These are phyloP conservation scores for Schizonepeta tenuifolia DNA, from an alignment of 257 asterid genomes.

Conservation along the genomic window DNA sequence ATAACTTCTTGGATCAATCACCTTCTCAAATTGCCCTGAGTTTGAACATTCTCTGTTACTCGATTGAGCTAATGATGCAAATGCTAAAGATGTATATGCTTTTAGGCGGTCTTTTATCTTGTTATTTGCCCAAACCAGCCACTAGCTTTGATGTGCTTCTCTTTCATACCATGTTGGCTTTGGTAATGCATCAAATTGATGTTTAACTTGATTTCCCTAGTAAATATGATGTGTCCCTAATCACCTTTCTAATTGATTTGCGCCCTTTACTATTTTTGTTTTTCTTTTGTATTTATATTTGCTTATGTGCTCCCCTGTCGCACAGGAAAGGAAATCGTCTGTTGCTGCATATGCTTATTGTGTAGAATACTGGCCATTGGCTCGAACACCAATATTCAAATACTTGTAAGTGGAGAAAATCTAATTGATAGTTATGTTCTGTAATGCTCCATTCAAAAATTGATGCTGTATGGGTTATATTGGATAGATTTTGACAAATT, in stretches of 20 bases:
- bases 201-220: not conserved
- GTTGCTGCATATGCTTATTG: constrained; percentile 12
- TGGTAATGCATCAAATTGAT: not conserved
- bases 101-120: not conserved
- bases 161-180: not conserved
- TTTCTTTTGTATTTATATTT: not conserved
- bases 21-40: not conserved
- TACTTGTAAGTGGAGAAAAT: not conserved
- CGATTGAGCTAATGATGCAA: not conserved
- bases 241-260: not conserved
- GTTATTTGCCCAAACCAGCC: not conserved
- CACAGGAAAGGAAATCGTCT: not conserved
- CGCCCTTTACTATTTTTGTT: not conserved
- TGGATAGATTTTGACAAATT: not conserved
- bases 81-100: not conserved
- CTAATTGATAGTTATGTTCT: not conserved
- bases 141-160: not conserved
- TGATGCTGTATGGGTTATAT: not conserved
- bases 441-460: not conserved
- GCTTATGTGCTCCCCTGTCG: constrained; percentile 1
- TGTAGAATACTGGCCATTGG: not conserved
- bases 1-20: not conserved
- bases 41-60: not conserved
- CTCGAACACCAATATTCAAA: not conserved
- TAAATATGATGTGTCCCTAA: not conserved